These are phyloP conservation scores for Pilatotrama ljubarskyi DNA, from an alignment of 768 basidiomycete genomes.

Conservation along the genomic window DNA sequence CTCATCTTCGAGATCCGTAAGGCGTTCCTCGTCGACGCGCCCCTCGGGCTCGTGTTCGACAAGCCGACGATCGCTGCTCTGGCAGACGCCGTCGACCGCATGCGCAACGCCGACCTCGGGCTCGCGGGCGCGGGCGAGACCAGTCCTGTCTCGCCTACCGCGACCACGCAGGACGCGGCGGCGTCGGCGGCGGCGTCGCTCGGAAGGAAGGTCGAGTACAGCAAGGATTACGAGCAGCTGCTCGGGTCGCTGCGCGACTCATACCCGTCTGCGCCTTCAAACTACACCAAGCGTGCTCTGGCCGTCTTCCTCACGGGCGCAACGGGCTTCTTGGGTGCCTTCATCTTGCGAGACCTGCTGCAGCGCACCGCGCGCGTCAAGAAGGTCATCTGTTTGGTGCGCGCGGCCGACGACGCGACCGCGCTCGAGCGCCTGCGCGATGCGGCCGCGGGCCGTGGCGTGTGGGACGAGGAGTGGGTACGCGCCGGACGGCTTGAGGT, in stretches of 20 bases:
- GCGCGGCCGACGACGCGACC: slow-evolving; percentile 61
- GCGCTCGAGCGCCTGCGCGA: slow-evolving; percentile 72
- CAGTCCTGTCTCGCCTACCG: not conserved
- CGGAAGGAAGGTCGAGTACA: slow-evolving; percentile 56
- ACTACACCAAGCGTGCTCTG: slow-evolving; percentile 52
- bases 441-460: slow-evolving; percentile 72
- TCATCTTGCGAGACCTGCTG: slow-evolving; percentile 82
- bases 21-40: slow-evolving; percentile 85
- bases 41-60: slow-evolving; percentile 89
- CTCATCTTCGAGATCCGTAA: slow-evolving; percentile 97
- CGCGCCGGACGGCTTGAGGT: slow-evolving; percentile 66
- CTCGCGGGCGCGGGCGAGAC: slow-evolving; percentile 43
- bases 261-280: slow-evolving; percentile 62
- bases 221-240: slow-evolving; percentile 72
- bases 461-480: slow-evolving; percentile 90
- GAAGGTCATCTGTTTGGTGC: slow-evolving; percentile 92
- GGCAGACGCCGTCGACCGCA: slow-evolving; percentile 69
- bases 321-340: slow-evolving; percentile 95
- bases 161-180: not conserved
- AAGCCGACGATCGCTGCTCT: slow-evolving; percentile 82
- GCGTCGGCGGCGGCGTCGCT: not conserved
- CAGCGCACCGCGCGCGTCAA: slow-evolving; percentile 57
- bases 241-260: slow-evolving; percentile 54
- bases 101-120: slow-evolving; percentile 82
- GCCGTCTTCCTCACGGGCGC: slow-evolving; percentile 96